Base-by-base conservation (phyloP, 805 yeast genomes). In the Dipodascus albidus region DNA sequence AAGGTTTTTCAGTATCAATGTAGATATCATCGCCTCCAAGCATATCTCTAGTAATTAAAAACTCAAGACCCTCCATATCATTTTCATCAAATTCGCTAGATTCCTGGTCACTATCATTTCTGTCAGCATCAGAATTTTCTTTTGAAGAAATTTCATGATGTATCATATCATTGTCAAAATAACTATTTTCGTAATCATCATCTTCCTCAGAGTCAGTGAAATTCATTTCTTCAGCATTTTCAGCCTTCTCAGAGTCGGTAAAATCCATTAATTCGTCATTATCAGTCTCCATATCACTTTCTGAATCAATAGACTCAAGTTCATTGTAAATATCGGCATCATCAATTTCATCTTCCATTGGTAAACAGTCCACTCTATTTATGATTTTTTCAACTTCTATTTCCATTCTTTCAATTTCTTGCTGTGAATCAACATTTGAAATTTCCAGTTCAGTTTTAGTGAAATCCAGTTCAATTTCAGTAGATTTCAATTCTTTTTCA, bases 41-140 rank as follows among this genome's bases (percentile, higher is more conserved):
- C 44, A 38, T 38, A 19, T 38, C 44, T 19, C 44, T 38, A 6
- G 44, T 38, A 38, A 38, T 38, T 14, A 38, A 38, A 38, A 38
- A 38, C 20, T 38, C 44, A 4, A 38, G 44, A 11, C 20, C 44
- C 6, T 14, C 44, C 17, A 38, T 14, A 38, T 38, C 20, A 38
- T 38, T 38, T 17, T 38, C 44, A 17, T 38, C 44, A 24, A 49
- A 23, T 17, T 50, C 52, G 33, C 33, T 27, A 6, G 33, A 27
- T 27, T 27, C 33, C 11, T 27, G 33, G 11, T 27, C 33, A 27
- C 33, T 27, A 27, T 11, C 33, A 27, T 27, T 11, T n/a, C n/a
- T n/a, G n/a, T n/a, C n/a, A n/a, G n/a, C n/a, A n/a, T n/a, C n/a
- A n/a, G n/a, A n/a, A n/a, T n/a, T n/a, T n/a, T n/a, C n/a, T n/a